phyloP scores from a whole-genome alignment of 2,329 filamentous ascomycete genomes.

The Monilinia fructicola region DNA sequence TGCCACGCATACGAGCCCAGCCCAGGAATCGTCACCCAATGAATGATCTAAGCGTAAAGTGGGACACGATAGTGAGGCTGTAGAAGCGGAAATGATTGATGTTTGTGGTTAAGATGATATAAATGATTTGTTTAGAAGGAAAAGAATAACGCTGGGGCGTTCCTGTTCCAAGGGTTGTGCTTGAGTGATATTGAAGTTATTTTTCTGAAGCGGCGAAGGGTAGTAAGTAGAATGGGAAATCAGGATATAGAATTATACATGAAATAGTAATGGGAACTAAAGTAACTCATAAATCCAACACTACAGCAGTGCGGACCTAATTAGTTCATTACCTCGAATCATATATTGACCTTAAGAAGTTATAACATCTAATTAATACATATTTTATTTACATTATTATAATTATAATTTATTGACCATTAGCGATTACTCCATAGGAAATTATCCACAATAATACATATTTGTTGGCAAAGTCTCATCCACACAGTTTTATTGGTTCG shows the following conservation, averaged over 20 bases:
- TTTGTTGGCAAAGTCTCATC: slow-evolving; percentile 16
- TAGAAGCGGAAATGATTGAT: slow-evolving; percentile 19
- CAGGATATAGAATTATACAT: neutral
- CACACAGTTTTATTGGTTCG: slow-evolving; percentile 8
- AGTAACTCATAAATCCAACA: neutral
- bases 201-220: neutral
- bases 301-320: neutral
- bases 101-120: slow-evolving; percentile 14
- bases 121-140: slow-evolving; percentile 8
- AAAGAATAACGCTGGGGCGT: slow-evolving; percentile 13
- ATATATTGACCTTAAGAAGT: neutral
- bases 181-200: neutral
- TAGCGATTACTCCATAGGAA: neutral
- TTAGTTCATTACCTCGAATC: neutral
- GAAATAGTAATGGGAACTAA: neutral
- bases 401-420: neutral
- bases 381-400: neutral
- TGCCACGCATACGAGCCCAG: slow-evolving; percentile 20
- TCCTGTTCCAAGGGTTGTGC: slow-evolving; percentile 4
- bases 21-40: slow-evolving; percentile 17
- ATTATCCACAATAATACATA: slow-evolving; percentile 3
- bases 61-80: slow-evolving; percentile 19
- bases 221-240: no score
- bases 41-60: slow-evolving; percentile 18
- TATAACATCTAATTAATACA: no score